Evolutionary conservation across 2,329 filamentous ascomycete genomes (phyloP), one percentile per base, ranked within the genome.

Genomic region (Fusarium oligoseptatum): DNA sequence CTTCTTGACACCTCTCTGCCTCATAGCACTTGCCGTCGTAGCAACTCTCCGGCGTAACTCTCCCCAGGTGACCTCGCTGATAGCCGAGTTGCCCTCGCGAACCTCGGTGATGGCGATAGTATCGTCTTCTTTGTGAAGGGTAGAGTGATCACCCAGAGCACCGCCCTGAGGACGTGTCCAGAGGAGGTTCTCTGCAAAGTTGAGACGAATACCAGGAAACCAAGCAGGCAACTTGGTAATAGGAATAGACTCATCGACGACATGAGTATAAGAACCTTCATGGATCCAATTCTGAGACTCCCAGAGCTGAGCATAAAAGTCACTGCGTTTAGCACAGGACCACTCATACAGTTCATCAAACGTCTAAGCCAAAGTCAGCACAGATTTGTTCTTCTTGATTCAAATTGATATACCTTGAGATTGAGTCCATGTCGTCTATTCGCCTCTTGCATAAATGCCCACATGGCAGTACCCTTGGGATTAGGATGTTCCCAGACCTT

Each of bases 171-270:
- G 80, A 15, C 85, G 84, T 1, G 88, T 88, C 84, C 90, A 95
- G 29, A 97, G 89, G 29, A 95, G 83, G 79, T 97, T 97, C 83
- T 97, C 94, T 6, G 94, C 92, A 80, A 92, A 96, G 78, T 95
- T 97, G 76, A 97, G 82, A 6, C 85, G 83, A 1, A 95, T 87
- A 34, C 94, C 94, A 1, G 90, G 84, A 81, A 97, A 97, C 94
- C 94, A 97, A 45, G 86, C 84, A 0, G 94, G 94, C 6, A 96
- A 87, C 17, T 86, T 85, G 70, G 94, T 92, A 81, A 97, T 94
- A 2, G 91, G 90, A 2, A 88, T 86, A 1, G 85, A 85, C 77
- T 94, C 92, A 79, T 97, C 93, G 4, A 97, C 91, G 2, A 93
- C 90, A 11, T 79, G 82, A 0, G 82, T 83, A 78, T 89, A 91